phyloP scores from a whole-genome alignment of 345 rosid genomes.

The Adansonia digitata region DNA sequence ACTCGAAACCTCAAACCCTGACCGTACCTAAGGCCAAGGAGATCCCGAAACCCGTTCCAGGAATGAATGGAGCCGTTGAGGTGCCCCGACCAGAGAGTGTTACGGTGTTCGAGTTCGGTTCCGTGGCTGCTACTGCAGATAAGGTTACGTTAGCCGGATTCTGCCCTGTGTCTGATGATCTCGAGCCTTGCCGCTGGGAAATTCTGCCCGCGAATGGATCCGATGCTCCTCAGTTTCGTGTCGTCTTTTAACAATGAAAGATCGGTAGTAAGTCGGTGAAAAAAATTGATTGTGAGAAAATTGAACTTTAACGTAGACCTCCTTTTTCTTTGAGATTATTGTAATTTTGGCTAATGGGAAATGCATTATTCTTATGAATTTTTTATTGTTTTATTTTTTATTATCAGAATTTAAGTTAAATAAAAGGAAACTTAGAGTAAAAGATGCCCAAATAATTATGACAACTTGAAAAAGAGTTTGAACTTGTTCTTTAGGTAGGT shows the following conservation, averaged over 20 bases:
- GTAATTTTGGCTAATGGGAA: not conserved
- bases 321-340: not conserved
- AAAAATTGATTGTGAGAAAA: not conserved
- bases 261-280: not conserved
- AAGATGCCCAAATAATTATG: not conserved
- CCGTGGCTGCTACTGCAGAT: conserved; percentile 64
- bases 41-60: conserved; percentile 30
- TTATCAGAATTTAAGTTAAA: not conserved
- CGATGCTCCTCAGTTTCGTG: conserved; percentile 90
- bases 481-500: not conserved
- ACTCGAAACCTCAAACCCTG: conserved; percentile 37
- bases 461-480: not conserved
- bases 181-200: conserved; percentile 95
- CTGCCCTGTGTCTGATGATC: conserved; percentile 91
- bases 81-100: conserved; percentile 72
- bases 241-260: conserved; percentile 51
- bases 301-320: not conserved
- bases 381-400: not conserved
- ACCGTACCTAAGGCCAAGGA: conserved; percentile 26
- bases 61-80: conserved; percentile 87
- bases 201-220: conserved; percentile 62
- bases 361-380: not conserved
- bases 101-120: conserved; percentile 90
- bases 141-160: conserved; percentile 84
- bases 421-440: not conserved